Conservation (phyloP, 1,284 basidiomycete genomes). For the Sphaerobolus stellatus region DNA sequence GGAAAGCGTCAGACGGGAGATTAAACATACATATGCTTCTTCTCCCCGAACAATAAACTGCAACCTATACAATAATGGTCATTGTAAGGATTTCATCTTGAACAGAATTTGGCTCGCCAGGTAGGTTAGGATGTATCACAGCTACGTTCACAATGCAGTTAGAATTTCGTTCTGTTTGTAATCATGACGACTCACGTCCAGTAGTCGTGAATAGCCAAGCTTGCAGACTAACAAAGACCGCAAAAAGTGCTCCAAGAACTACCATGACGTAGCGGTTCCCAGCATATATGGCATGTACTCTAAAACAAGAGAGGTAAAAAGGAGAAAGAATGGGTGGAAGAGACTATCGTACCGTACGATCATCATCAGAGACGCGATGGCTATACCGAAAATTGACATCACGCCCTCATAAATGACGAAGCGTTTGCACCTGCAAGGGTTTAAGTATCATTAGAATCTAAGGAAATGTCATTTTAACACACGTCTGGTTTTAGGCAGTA, state of each 20-base stretch:
- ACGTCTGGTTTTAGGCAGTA: neutral
- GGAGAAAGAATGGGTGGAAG: neutral
- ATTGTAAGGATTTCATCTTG: neutral
- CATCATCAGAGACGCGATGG: slow-evolving; percentile 55
- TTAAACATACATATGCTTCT: slow-evolving; percentile 27
- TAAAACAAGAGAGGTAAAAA: slow-evolving; percentile 16
- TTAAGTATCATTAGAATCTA: neutral
- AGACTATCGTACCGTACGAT: slow-evolving; percentile 41
- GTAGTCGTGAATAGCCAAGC: slow-evolving; percentile 42
- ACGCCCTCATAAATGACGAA: slow-evolving; percentile 53
- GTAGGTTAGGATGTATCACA: slow-evolving; percentile 4
- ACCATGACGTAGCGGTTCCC: slow-evolving; percentile 35
- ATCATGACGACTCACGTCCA: neutral
- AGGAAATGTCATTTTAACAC: neutral
- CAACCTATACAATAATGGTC: slow-evolving; percentile 38
- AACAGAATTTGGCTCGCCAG: neutral
- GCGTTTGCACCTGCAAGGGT: slow-evolving; percentile 37
- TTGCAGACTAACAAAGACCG: slow-evolving; percentile 44
- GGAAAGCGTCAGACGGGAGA: neutral
- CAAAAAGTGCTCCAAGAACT: slow-evolving; percentile 36
- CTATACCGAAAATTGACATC: slow-evolving; percentile 49
- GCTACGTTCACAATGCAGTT: neutral
- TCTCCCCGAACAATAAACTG: slow-evolving; percentile 51
- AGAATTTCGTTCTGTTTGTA: neutral
- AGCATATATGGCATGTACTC: slow-evolving; percentile 48